Conservation (phyloP, 2,329 filamentous ascomycete species). For the Colletotrichum tropicale region DNA sequence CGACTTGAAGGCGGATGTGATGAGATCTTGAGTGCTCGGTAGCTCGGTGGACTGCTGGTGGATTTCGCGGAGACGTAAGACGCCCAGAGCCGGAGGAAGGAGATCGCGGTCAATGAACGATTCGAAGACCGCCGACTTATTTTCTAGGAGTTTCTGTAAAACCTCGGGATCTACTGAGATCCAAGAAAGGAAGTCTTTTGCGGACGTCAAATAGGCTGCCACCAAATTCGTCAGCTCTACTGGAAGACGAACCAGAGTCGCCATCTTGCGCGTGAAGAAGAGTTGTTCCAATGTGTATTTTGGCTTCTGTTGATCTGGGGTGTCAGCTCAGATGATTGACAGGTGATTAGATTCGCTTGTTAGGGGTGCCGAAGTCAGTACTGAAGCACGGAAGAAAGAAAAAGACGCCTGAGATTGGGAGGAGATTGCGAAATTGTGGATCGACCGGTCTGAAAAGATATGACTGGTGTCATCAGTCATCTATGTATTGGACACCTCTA, state of each 20-base stretch:
- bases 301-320: not conserved
- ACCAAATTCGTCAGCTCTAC: not conserved
- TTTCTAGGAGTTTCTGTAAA: not conserved
- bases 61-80: not conserved
- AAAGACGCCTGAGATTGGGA: not conserved
- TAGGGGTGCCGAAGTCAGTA: not conserved
- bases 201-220: not conserved
- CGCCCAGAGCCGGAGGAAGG: not conserved
- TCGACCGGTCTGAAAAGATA: fast-evolving
- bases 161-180: not conserved
- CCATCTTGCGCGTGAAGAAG: not conserved
- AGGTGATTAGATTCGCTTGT: not conserved
- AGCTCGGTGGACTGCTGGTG: not conserved
- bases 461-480: not conserved
- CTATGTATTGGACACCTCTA: not conserved
- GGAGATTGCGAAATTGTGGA: no score
- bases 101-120: not conserved
- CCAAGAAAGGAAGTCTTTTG: not conserved
- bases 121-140: not conserved
- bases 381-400: not conserved
- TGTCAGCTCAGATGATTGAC: not conserved
- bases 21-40: not conserved
- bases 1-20: not conserved
- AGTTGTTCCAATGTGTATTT: not conserved
- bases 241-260: not conserved